Evolutionary conservation across 2,329 filamentous ascomycete species (phyloP), one percentile per base, ranked within the genome.

Genomic region (Arthrobotrys megalospora): DNA sequence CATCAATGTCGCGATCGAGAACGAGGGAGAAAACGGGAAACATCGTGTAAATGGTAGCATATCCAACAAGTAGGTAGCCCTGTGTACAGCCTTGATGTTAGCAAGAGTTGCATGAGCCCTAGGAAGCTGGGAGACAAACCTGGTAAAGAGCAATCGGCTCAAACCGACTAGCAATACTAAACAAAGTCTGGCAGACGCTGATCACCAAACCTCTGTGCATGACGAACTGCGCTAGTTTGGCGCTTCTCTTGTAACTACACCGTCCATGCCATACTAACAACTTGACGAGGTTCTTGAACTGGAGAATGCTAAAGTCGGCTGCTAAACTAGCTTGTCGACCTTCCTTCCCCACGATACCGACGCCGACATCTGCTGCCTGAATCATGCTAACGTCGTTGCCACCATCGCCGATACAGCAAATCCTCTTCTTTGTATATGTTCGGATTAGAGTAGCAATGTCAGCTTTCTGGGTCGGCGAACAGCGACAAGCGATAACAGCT

Each of bases 351-450:
- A 98, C 96, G 79, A 99, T 99, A 79, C 96, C 96, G 28, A 99
- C 95, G 78, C 96, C 96, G 0, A 99, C 94, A 82, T 99, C 96
- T 0, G 96, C 96, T 6, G 96, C 95, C 86, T 98, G 96, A 81
- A 99, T 99, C 96, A 99, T 99, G 81, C 92, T 95, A 4, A 99
- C 96, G 84, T 99, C 96, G 85, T 99, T 99, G 82, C 96, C 96
- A 80, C 96, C 96, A 83, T 99, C 96, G 43, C 96, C 96, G 81
- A 99, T 99, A 83, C 96, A 98, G 85, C 94, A 97, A 14, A 98
- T 93, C 12, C 96, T 92, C 85, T 98, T 98, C 84, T 93, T 94
- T 19, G 96, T 99, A 85, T 93, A 91, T 63, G 92, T 89, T 79
- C 94, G 93, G 85, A 99, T 99, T 60, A 98, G 88, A 81, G 89